Percentiles rank a stretch among this genome's conserved stretches.
phyloP scores from a whole-genome alignment of 163 green algal species.

The Prototheca stagnorum region DNA sequence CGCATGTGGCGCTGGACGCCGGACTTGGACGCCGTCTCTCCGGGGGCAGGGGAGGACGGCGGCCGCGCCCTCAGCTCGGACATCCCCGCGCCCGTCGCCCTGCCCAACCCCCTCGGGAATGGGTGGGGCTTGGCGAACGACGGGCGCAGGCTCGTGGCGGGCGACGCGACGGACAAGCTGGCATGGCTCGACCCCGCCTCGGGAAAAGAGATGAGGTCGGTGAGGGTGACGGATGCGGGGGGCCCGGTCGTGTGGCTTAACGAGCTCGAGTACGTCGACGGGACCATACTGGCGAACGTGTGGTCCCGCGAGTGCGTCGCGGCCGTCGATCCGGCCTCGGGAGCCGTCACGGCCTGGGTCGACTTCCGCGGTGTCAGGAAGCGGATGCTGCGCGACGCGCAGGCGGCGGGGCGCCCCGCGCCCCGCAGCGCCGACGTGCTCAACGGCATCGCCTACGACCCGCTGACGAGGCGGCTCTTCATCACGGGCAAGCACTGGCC shows the following conservation, averaged over 20 bases:
- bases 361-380: conserved; percentile 20
- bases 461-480: conserved; percentile 38
- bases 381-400: background rate
- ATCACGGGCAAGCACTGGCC: conserved; percentile 82
- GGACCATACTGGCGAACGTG: conserved; percentile 68
- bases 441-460: conserved; percentile 78
- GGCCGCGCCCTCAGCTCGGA: background rate
- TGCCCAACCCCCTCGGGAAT: conserved; percentile 17
- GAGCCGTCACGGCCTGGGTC: conserved; percentile 48
- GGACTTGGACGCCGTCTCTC: no score
- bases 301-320: conserved; percentile 77
- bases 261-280: conserved; percentile 67
- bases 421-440: conserved; percentile 43
- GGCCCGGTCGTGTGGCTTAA: conserved; percentile 36
- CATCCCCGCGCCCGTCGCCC: background rate
- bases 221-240: conserved; percentile 28
- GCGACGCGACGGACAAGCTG: conserved; percentile 28
- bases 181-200: conserved; percentile 34
- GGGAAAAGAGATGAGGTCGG: conserved; percentile 9
- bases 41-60: no score
- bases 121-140: conserved; percentile 54
- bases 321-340: conserved; percentile 40
- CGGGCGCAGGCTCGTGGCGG: conserved; percentile 30
- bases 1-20: conserved; percentile 39
- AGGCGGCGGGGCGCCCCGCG: no score